Conservation (phyloP, 495 filamentous ascomycete genomes). For the Daldinia loculata region DNA sequence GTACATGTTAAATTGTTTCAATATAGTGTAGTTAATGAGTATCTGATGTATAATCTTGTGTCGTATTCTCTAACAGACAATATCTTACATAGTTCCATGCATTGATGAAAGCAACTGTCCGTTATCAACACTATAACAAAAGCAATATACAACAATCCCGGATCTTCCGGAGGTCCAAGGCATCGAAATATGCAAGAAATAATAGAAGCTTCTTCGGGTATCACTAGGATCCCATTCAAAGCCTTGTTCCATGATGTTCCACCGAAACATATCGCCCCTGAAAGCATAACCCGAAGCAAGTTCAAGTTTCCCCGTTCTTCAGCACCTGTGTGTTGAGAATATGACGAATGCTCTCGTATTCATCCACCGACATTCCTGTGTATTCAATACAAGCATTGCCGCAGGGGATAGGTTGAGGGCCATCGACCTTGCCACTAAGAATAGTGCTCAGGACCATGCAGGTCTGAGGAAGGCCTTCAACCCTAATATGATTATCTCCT, state of each 20-base stretch:
- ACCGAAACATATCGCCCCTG: background rate
- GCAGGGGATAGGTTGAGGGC: slow-evolving; percentile 31
- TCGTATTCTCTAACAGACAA: background rate
- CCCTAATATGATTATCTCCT: slow-evolving; percentile 1
- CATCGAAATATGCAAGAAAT: background rate
- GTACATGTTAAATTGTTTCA: background rate
- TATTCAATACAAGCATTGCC: slow-evolving; percentile 35
- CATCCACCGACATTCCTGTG: slow-evolving; percentile 20
- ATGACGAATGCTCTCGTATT: slow-evolving; percentile 19
- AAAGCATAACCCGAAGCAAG: background rate
- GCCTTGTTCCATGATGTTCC: background rate
- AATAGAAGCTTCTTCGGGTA: background rate
- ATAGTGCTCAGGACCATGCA: slow-evolving; percentile 35
- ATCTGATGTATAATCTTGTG: background rate
- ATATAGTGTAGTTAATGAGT: background rate
- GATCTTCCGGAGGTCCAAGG: background rate
- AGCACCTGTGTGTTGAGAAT: slow-evolving; percentile 15
- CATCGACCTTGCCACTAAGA: slow-evolving; percentile 25
- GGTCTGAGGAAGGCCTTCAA: slow-evolving; percentile 32
- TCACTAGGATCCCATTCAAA: background rate
- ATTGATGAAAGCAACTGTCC: background rate
- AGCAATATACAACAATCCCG: background rate
- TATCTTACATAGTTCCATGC: background rate
- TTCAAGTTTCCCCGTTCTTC: background rate
- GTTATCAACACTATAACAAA: background rate